Evolutionary conservation across 2,329 filamentous ascomycete genomes (phyloP).

Genomic region (Spiromastix sp.): DNA sequence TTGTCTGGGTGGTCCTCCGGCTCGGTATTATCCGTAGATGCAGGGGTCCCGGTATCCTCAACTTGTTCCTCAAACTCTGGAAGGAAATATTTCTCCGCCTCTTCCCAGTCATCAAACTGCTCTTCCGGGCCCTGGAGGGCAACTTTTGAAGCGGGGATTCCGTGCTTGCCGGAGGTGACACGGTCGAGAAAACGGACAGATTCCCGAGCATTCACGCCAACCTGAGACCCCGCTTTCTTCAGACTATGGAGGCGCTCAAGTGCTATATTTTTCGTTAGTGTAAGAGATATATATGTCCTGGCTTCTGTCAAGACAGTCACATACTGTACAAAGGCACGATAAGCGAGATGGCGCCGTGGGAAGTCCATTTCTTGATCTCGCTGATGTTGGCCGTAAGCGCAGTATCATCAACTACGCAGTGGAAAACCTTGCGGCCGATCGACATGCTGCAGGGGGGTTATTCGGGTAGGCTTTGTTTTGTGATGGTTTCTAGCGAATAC

Average conservation of each 20-base stretch:
- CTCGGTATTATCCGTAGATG: slow-evolving; percentile 6
- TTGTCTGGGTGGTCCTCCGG: slow-evolving; percentile 6
- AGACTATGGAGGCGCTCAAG: slow-evolving; percentile 36
- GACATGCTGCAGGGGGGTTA: slow-evolving; percentile 21
- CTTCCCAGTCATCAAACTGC: slow-evolving; percentile 36
- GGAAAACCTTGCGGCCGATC: slow-evolving; percentile 36
- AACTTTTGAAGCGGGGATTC: slow-evolving; percentile 32
- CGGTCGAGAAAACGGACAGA: slow-evolving; percentile 43
- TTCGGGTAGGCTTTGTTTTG: not conserved
- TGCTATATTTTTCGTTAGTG: slow-evolving; percentile 18
- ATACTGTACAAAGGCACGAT: slow-evolving; percentile 43
- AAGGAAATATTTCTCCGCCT: slow-evolving; percentile 36
- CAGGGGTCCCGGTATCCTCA: too few species aligned
- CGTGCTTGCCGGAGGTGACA: slow-evolving; percentile 37
- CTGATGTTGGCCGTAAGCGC: slow-evolving; percentile 42
- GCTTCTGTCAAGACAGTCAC: slow-evolving; percentile 10
- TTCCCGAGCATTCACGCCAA: slow-evolving; percentile 41
- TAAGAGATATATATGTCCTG: not conserved
- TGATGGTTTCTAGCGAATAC: not conserved
- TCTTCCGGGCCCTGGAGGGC: slow-evolving; percentile 40
- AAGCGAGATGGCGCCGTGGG: slow-evolving; percentile 38
- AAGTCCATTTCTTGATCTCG: slow-evolving; percentile 43
- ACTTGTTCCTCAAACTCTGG: slow-evolving; percentile 34
- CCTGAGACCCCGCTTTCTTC: slow-evolving; percentile 35
- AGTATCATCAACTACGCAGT: slow-evolving; percentile 44